Percentiles rank a stretch among this genome's conserved stretches.
phyloP scores from a whole-genome alignment of 129 eudicot species.

The Calendula officinalis region DNA sequence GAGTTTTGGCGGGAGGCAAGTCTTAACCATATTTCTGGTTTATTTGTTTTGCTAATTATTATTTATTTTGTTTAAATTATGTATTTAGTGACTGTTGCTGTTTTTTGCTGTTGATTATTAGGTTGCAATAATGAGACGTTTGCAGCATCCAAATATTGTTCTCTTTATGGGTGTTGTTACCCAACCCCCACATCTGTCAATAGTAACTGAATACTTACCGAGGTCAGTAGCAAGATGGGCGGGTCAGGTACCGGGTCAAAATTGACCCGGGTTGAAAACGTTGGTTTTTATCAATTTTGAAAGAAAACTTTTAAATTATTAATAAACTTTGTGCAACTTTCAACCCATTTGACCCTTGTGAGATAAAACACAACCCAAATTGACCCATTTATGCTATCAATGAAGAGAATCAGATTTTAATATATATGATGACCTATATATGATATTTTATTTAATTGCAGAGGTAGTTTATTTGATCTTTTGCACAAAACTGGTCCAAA shows the following conservation, averaged over 20 bases:
- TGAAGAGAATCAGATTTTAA: constrained; percentile 6
- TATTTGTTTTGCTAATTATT: not conserved
- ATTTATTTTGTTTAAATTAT: constrained; percentile 4
- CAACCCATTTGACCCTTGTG: not conserved
- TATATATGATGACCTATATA: constrained; percentile 10
- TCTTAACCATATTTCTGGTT: not conserved
- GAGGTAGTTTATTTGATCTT: constrained; percentile 87
- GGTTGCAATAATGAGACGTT: constrained; percentile 95
- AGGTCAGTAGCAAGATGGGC: constrained; percentile 45
- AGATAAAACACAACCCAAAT: no score
- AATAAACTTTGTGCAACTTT: not conserved
- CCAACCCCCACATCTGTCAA: constrained; percentile 88
- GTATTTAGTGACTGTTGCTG: constrained; percentile 16
- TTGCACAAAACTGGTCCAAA: constrained; percentile 78
- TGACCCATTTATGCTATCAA: not conserved
- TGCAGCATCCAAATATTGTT: constrained; percentile 97
- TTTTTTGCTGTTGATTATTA: constrained; percentile 27
- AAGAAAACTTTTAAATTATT: not conserved
- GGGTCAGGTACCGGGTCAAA: not conserved
- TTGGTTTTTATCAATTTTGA: not conserved
- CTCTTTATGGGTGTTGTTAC: constrained; percentile 98
- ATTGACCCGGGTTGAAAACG: not conserved
- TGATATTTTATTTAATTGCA: constrained; percentile 32
- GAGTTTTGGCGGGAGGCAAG: constrained; percentile 87
- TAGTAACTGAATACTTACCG: constrained; percentile 88